phyloP scores from a whole-genome alignment of 129 eudicot genomes.

The Arctium minus region DNA sequence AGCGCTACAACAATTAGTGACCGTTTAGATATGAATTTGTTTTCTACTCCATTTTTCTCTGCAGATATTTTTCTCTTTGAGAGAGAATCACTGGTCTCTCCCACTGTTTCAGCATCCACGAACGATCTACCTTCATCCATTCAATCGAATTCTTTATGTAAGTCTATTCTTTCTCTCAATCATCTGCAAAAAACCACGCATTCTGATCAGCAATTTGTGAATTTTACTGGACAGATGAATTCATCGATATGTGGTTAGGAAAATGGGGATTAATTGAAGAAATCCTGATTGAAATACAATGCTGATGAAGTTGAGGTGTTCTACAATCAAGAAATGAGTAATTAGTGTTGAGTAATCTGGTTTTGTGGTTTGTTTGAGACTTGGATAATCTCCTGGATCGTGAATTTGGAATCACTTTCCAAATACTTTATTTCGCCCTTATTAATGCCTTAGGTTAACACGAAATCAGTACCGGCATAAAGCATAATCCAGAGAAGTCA shows the following conservation, averaged over 20 bases:
- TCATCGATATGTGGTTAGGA: conserved; percentile 6
- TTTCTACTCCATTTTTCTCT: conserved; percentile 10
- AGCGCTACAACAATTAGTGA: conserved; percentile 17
- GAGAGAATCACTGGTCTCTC: background rate
- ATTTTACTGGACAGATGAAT: background rate
- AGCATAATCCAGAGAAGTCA: too few species aligned
- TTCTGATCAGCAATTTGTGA: background rate
- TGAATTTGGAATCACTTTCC: too few species aligned
- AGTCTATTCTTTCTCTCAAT: background rate
- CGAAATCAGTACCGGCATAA: too few species aligned
- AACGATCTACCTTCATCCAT: background rate
- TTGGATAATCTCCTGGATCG: too few species aligned
- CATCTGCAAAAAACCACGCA: background rate
- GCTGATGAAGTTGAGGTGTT: conserved; percentile 1
- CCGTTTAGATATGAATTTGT: conserved; percentile 31
- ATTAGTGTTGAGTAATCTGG: background rate
- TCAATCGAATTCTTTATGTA: conserved; percentile 12
- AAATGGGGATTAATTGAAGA: background rate
- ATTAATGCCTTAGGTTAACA: too few species aligned
- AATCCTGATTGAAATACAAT: background rate
- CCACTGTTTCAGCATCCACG: background rate
- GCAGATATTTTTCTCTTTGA: background rate
- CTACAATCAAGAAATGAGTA: background rate
- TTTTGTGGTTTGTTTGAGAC: too few species aligned
- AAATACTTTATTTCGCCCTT: too few species aligned